Conservation (phyloP, 2,329 filamentous ascomycete species). For the Penicillium concentricum region DNA sequence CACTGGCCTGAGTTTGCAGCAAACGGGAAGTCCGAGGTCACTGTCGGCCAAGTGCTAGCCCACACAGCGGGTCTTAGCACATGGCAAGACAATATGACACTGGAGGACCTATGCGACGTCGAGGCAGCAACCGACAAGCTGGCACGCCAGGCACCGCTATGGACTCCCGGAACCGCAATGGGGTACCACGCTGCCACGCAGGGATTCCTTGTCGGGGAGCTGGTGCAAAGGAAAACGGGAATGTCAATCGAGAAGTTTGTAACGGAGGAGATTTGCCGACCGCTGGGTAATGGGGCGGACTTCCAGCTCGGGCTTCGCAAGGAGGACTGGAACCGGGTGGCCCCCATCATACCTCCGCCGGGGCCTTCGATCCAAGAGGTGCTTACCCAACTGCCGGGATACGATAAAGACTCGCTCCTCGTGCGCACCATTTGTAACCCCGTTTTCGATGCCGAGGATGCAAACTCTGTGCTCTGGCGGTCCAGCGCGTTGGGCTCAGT, state of each 20-base stretch:
- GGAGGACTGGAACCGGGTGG: not conserved
- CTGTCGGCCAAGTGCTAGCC: not conserved
- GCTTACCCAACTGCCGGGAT: not conserved
- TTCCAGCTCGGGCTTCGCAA: not conserved
- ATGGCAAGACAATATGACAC: not conserved
- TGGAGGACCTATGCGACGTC: not conserved
- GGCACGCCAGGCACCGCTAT: not conserved
- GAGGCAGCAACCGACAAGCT: not conserved
- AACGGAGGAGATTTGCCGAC: not conserved
- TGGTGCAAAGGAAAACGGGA: not conserved
- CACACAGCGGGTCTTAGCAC: not conserved
- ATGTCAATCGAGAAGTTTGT: not conserved
- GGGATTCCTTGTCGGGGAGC: not conserved
- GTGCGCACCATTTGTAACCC: not conserved
- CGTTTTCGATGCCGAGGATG: not conserved
- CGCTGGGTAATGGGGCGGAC: not conserved
- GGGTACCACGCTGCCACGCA: not conserved
- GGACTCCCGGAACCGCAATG: not conserved
- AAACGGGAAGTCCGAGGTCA: not conserved
- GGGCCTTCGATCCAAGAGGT: not conserved
- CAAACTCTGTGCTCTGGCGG: not conserved
- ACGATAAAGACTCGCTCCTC: not conserved
- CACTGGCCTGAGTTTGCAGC: not conserved
- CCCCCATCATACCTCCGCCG: not conserved
- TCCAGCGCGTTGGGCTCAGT: not conserved